These are phyloP conservation scores for Aureobasidium sp. DNA, from an alignment of 2,329 filamentous ascomycete species.

Conservation along the genomic window DNA sequence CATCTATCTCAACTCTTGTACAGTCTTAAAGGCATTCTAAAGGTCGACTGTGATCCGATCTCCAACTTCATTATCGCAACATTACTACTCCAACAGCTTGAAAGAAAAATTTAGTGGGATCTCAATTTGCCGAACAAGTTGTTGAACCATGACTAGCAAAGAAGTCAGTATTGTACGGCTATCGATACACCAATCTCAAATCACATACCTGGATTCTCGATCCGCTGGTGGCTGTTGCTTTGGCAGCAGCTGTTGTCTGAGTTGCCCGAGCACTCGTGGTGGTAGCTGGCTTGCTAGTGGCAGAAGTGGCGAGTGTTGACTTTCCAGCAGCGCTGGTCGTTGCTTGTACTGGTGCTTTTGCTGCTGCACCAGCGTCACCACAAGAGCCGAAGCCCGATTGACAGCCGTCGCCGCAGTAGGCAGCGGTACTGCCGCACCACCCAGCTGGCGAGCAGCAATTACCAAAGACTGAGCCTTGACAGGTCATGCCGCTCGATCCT, in stretches of 20 bases:
- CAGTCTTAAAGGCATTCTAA: background rate
- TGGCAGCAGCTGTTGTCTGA: background rate
- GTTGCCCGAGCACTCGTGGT: background rate
- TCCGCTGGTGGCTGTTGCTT: background rate
- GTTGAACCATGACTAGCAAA: background rate
- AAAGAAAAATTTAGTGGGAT: background rate
- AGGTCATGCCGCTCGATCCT: constrained; percentile 30
- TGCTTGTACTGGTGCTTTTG: background rate
- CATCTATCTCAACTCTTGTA: background rate
- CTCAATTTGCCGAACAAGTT: background rate
- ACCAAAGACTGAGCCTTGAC: constrained; percentile 28
- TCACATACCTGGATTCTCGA: background rate
- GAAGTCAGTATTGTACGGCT: background rate
- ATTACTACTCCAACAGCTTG: background rate
- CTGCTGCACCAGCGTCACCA: background rate
- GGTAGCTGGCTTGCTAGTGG: background rate
- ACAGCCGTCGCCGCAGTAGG: constrained; percentile 34
- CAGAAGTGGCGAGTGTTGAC: background rate
- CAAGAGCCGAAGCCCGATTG: constrained; percentile 23
- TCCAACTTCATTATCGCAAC: background rate
- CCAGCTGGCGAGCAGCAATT: constrained; percentile 31
- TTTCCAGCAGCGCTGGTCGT: background rate
- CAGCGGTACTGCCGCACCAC: constrained; percentile 30
- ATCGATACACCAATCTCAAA: fast-evolving
- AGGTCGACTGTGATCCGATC: background rate